phyloP scores from a whole-genome alignment of 2,329 filamentous ascomycete species.

The Leptodontidium sp. region DNA sequence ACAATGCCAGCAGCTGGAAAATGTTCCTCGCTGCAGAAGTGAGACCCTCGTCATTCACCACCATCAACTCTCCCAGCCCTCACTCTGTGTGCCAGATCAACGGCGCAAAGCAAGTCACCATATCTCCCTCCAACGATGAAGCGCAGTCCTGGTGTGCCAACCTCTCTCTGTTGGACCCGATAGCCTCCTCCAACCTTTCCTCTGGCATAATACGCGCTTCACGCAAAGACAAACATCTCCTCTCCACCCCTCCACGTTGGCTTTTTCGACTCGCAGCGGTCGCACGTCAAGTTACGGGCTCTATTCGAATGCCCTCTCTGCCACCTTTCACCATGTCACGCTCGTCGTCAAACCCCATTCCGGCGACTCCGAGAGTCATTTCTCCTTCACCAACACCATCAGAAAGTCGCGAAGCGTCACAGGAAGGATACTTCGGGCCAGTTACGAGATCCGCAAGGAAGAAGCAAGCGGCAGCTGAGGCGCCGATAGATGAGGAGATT shows the following conservation, averaged over 20 bases:
- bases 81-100: conserved; percentile 42
- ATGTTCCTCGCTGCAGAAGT: conserved; percentile 6
- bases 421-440: conserved; percentile 75
- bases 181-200: conserved; percentile 49
- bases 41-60: conserved; percentile 28
- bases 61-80: conserved; percentile 23
- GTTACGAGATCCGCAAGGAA: conserved; percentile 78
- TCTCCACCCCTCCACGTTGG: conserved; percentile 54
- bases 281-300: conserved; percentile 62
- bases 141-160: conserved; percentile 63
- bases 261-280: conserved; percentile 58
- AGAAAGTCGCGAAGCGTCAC: conserved; percentile 57
- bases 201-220: conserved; percentile 49
- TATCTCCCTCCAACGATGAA: conserved; percentile 58
- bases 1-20: conserved; percentile 17
- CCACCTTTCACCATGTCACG: conserved; percentile 61
- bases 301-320: conserved; percentile 62
- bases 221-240: conserved; percentile 61
- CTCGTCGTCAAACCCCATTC: conserved; percentile 60
- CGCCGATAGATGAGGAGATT: conserved; percentile 66
- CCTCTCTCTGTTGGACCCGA: conserved; percentile 63
- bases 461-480: conserved; percentile 64
- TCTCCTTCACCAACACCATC: conserved; percentile 84
- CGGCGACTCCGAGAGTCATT: conserved; percentile 85
- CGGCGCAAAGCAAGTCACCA: conserved; percentile 44